Percentiles rank a stretch among this genome's conserved stretches.
phyloP scores from a whole-genome alignment of 1,284 basidiomycete genomes.

The Malassezia yamatoensis region DNA sequence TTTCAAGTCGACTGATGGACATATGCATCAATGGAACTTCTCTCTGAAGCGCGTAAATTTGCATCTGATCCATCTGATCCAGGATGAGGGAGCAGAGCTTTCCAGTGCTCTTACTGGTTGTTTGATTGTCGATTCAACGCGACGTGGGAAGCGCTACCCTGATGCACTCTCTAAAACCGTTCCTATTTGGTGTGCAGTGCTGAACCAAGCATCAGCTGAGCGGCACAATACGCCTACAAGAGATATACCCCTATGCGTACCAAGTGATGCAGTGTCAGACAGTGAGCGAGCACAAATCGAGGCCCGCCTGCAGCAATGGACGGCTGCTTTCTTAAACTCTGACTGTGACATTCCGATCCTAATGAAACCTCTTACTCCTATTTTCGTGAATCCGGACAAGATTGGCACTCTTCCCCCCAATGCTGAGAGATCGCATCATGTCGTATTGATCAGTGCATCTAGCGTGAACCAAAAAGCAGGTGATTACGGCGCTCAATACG shows the following conservation, averaged over 20 bases:
- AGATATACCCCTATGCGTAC: constrained; percentile 33
- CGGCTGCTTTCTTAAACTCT: constrained; percentile 54
- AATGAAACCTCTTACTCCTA: constrained; percentile 55
- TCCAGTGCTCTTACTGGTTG: constrained; percentile 53
- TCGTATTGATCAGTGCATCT: constrained; percentile 43
- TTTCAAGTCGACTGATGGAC: constrained; percentile 96
- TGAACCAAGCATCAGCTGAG: constrained; percentile 60
- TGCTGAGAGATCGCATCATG: constrained; percentile 1
- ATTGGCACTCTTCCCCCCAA: not conserved
- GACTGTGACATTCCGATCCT: constrained; percentile 48
- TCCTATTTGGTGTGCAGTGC: constrained; percentile 86
- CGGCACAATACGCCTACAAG: constrained; percentile 36
- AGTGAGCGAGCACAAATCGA: constrained; percentile 66
- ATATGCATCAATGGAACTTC: constrained; percentile 55
- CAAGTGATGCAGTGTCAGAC: constrained; percentile 41
- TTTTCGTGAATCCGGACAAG: constrained; percentile 54
- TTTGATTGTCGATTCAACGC: constrained; percentile 81
- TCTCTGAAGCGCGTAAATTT: constrained; percentile 61
- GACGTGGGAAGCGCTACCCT: constrained; percentile 84
- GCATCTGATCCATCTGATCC: constrained; percentile 60
- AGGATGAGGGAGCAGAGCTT: constrained; percentile 10
- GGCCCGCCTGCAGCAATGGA: constrained; percentile 58
- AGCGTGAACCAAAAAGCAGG: constrained; percentile 20
- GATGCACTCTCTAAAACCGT: constrained; percentile 90
- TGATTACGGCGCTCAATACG: constrained; percentile 51